phyloP scores from a whole-genome alignment of 805 yeast species.

The Candida morakotiae region DNA sequence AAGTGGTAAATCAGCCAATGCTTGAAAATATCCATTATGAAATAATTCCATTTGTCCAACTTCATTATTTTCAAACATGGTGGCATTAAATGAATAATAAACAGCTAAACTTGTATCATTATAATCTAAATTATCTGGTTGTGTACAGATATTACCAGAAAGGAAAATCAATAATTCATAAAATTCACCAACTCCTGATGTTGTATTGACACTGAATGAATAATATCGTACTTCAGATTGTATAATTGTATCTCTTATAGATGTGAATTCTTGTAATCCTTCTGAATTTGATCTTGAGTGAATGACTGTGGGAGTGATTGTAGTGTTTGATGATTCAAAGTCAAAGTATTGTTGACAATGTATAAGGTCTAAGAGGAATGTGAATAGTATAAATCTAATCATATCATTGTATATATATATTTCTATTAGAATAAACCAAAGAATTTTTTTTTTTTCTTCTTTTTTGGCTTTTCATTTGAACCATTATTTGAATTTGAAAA shows the following conservation, averaged over 20 bases:
- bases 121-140: conserved; percentile 22
- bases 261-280: conserved; percentile 29
- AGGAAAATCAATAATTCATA: conserved; percentile 46
- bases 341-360: not conserved
- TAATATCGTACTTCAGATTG: conserved; percentile 39
- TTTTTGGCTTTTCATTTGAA: conserved; percentile 16
- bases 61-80: conserved; percentile 27
- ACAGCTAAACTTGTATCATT: conserved; percentile 29
- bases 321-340: not conserved
- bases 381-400: not conserved
- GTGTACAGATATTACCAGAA: conserved; percentile 48
- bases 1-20: conserved; percentile 31
- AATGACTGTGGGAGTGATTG: not conserved
- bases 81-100: conserved; percentile 35
- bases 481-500: conserved; percentile 9
- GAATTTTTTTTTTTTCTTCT: conserved; percentile 18
- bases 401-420: not conserved
- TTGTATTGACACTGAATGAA: conserved; percentile 41
- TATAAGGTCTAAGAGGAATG: not conserved
- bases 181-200: conserved; percentile 41
- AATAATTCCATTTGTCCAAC: conserved; percentile 26
- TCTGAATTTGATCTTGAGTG: not conserved
- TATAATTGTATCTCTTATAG: conserved; percentile 30
- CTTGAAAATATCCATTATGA: conserved; percentile 35
- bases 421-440: conserved; percentile 14